Base-by-base conservation (phyloP, 768 basidiomycete genomes). In the Lentinula edodes region DNA sequence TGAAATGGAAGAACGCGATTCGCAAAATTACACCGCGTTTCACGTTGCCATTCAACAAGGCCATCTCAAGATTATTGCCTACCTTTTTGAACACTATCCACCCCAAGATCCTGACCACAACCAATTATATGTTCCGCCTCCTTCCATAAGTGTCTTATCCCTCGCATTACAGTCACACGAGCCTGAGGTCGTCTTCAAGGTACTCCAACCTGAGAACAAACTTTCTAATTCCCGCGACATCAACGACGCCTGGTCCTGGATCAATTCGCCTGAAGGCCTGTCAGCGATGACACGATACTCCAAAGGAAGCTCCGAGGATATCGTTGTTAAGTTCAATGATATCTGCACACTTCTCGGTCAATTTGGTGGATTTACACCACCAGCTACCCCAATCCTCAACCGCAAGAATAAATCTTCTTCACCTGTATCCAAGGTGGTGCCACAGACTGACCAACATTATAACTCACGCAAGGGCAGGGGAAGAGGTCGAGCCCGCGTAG, bases 1-100 rank as follows among this genome's bases (percentile, higher is more conserved):
- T 53, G 87, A 90, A 64, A 77, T 83, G 18, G 89, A 90, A 63
- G 90, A 91, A 69, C 80, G 83, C 57, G 80, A 91, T 71, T 79
- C 77, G 0, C 64, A 75, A 54, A 81, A 81, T 23, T 74, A 80
- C 53, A 88, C 89, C 3, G 80, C 87, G 2, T 85, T 90, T 73
- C 89, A 92, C 70, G 65, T 84, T 56, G 87, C 88, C 9, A 69
- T 91, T 8, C 74, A 78, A 67, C 67, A 68, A 61, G 85, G 87
- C 10, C 75, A 85, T 64, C 66, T 83, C 35, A 64, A 78, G 12
- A 76, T 90, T 62, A 70, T 87, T 62, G 73, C 78, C 45, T 78
- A 86, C 75, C 85, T 91, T 10, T 76, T 91, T 66, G 76, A 88
- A 58, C 73, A 73, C 32, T 83, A 88, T 67, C 75, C 83, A 43